Evolutionary conservation across 2,329 filamentous ascomycete genomes (phyloP).

Genomic region (Colletotrichum lupini): DNA sequence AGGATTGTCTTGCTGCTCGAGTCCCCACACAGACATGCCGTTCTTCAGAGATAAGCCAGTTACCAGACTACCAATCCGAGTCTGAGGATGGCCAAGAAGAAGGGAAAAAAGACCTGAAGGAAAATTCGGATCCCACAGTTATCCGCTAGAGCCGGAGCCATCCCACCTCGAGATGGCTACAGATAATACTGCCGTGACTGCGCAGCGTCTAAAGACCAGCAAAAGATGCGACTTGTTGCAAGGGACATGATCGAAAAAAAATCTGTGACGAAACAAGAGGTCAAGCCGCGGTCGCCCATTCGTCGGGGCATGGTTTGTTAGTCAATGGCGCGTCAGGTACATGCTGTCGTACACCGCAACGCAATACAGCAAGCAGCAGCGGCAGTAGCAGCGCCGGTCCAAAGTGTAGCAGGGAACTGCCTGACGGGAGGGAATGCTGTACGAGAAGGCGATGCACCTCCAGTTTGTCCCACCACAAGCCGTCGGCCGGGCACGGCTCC

Average conservation of each 20-base stretch:
- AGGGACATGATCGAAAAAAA: not conserved
- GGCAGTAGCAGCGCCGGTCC: not conserved
- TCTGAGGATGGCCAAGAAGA: not conserved
- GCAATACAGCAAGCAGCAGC: not conserved
- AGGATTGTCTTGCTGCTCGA: not conserved
- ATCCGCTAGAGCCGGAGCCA: constrained; percentile 17
- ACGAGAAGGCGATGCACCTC: not conserved
- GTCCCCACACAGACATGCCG: not conserved
- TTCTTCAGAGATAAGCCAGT: constrained; percentile 12
- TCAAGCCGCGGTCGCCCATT: constrained; percentile 30
- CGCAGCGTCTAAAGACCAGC: constrained; percentile 10
- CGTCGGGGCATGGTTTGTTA: constrained; percentile 6
- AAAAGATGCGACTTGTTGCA: not conserved
- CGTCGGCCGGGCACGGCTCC: constrained; percentile 34
- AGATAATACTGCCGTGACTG: not conserved
- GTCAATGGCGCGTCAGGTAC: constrained; percentile 10
- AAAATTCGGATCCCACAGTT: constrained; percentile 1
- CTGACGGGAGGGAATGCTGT: not conserved
- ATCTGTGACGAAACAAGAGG: constrained; percentile 36
- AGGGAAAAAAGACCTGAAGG: not conserved
- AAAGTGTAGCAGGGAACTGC: not conserved
- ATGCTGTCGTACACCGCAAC: not conserved
- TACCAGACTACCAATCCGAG: not conserved
- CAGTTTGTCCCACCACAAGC: constrained; percentile 30
- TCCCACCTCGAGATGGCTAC: not conserved